Evolutionary conservation across 2,329 filamentous ascomycete genomes (phyloP), one percentile per base, ranked within the genome.

Genomic region (Cladophialophora exuberans): DNA sequence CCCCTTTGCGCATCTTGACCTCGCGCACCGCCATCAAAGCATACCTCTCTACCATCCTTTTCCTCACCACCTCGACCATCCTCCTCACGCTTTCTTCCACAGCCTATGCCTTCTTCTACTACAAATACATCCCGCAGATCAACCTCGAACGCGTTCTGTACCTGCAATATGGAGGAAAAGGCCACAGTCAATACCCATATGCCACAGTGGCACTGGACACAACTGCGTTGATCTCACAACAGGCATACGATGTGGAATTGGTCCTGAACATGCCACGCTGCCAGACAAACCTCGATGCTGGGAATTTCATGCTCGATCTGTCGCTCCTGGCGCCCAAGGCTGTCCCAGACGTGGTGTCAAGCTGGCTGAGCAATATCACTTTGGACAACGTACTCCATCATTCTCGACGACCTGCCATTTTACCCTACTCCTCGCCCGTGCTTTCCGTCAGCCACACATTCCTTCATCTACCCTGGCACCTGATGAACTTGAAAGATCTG

Each of bases 221-320:
- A 3, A 48, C 52, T 17, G 78, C 82, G 42, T 75, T 94, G 59
- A 83, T 87, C 62, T 77, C 83, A 15, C 79, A 83, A 42, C 93
- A 97, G 70, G 81, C 86, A 43, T 99, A 99, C 77, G 91, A 97
- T 70, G 81, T 99, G 36, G 80, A 82, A 4, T 79, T 97, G 1
- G 78, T 83, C 18, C 79, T 99, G 26, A 81, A 83, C 3, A 78
- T 99, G 60, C 94, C 94, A 15, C 85, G 87, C 35, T 94, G 90
- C 2, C 85, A 84, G 0, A 73, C 79, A 1, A 99, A 99, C 66
- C 73, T 88, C 18, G 82, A 81, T 2, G 82, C 83, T 11, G 94
- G 94, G 23, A 97, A 97, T 74, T 97, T 97, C 78, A 99, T 99
- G 94, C 76, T 97, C 15, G 86, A 89, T 42, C 75, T 96, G 13